phyloP scores from a whole-genome alignment of 1,139 yeast genomes.

The Hyphopichia burtonii region DNA sequence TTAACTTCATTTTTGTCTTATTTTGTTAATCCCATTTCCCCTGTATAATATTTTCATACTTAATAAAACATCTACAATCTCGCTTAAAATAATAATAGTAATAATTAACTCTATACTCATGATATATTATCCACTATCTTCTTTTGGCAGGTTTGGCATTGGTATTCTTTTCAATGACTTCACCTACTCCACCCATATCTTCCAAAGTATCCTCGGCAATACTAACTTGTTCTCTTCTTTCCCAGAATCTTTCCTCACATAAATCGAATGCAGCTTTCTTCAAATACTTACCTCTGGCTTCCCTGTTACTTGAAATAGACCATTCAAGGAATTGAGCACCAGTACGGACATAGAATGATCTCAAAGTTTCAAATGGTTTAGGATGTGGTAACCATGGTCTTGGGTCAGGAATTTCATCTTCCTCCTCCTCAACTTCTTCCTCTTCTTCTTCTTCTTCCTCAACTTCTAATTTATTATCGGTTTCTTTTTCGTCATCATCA shows the following conservation, averaged over 20 bases:
- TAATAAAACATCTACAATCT: background rate
- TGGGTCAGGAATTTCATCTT: conserved; percentile 79
- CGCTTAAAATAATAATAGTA: too few species aligned
- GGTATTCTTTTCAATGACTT: conserved; percentile 73
- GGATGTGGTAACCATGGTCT: conserved; percentile 98
- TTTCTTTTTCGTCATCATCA: conserved; percentile 62
- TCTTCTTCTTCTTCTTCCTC: conserved; percentile 60
- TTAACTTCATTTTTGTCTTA: too few species aligned
- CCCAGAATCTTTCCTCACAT: conserved; percentile 98
- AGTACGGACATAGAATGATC: conserved; percentile 82
- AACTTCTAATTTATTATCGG: conserved; percentile 53
- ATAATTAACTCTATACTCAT: background rate
- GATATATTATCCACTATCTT: conserved; percentile 22
- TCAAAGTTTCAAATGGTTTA: conserved; percentile 83
- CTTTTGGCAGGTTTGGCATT: conserved; percentile 45
- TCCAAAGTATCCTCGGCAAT: conserved; percentile 86
- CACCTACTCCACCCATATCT: conserved; percentile 89
- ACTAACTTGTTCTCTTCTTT: conserved; percentile 90
- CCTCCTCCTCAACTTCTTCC: conserved; percentile 61
- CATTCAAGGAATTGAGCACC: conserved; percentile 88
- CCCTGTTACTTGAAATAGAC: conserved; percentile 84
- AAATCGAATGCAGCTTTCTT: conserved; percentile 87
- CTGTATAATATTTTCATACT: background rate
- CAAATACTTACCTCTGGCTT: conserved; percentile 87
- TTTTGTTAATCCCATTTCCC: background rate